These are phyloP conservation scores for Rosa rugosa DNA, from an alignment of 306 rosid genomes.

Conservation along the genomic window DNA sequence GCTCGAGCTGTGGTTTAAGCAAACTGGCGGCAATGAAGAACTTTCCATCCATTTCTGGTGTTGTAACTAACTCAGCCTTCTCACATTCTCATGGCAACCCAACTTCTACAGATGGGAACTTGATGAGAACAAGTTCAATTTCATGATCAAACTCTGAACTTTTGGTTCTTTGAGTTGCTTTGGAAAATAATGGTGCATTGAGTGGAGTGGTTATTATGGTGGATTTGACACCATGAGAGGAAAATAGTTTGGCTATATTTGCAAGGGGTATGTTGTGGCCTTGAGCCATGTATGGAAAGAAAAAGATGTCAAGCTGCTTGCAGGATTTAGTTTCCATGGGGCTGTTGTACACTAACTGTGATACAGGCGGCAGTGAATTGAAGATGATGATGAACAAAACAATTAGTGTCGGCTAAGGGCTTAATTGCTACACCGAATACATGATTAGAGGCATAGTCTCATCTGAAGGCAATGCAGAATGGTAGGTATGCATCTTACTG, in stretches of 20 bases:
- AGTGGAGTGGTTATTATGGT: conserved; percentile 28
- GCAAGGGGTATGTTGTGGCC: conserved; percentile 33
- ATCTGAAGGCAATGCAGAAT: too few species aligned
- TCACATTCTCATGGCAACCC: conserved; percentile 11
- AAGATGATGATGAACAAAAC: not conserved
- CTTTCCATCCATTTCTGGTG: not conserved
- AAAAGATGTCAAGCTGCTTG: conserved; percentile 16
- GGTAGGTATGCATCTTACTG: too few species aligned
- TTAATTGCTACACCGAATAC: too few species aligned
- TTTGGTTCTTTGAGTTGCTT: not conserved
- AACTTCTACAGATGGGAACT: not conserved
- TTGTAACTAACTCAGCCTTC: not conserved
- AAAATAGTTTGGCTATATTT: conserved; percentile 24
- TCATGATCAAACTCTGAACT: not conserved
- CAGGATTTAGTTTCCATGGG: not conserved
- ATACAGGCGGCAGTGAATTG: not conserved
- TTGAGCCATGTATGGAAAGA: conserved; percentile 28
- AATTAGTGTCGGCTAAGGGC: too few species aligned
- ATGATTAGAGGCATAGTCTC: too few species aligned
- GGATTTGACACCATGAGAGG: conserved; percentile 15
- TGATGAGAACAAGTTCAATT: conserved; percentile 2
- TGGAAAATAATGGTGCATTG: not conserved
- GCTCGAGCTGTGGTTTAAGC: conserved; percentile 17
- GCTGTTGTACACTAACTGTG: not conserved
- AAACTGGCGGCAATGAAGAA: not conserved